Evolutionary conservation across 805 yeast species (phyloP).

Genomic region (Sungouiella blattae): DNA sequence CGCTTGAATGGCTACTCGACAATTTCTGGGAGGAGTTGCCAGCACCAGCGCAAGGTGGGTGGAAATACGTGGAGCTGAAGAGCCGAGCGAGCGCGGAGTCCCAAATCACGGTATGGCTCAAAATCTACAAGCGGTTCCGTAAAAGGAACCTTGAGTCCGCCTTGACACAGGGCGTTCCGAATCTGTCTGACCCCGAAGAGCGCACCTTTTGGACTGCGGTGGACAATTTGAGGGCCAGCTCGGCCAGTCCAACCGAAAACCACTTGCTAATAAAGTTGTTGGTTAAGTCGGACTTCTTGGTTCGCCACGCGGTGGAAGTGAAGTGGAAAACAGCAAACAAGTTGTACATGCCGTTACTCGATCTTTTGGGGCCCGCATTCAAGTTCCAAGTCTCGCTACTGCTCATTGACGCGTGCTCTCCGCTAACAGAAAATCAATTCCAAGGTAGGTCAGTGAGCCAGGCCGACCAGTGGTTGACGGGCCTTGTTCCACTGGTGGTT

Average conservation of each 20-base stretch:
- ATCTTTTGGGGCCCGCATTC: background rate
- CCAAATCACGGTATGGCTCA: background rate
- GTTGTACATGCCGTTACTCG: conserved; percentile 1
- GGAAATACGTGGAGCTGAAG: background rate
- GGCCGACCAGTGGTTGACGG: background rate
- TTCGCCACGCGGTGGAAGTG: background rate
- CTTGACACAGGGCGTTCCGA: too few relatives aligned
- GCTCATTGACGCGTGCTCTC: background rate
- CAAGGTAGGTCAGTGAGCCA: background rate
- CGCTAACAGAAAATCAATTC: background rate
- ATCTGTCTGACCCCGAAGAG: background rate
- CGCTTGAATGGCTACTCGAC: conserved; percentile 69
- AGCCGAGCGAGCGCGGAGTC: background rate
- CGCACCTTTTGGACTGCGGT: too few relatives aligned
- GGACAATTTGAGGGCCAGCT: too few relatives aligned
- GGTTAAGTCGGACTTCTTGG: background rate
- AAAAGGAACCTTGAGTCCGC: background rate
- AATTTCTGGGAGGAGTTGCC: conserved; percentile 60
- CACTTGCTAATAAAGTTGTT: background rate
- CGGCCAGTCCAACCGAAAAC: too few relatives aligned
- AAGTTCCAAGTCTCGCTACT: background rate
- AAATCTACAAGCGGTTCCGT: conserved; percentile 1
- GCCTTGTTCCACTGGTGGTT: background rate
- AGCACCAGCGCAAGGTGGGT: background rate
- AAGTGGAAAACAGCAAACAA: background rate